Evolutionary conservation across 2,329 filamentous ascomycete genomes (phyloP).

Genomic region (Fusarium chaquense): DNA sequence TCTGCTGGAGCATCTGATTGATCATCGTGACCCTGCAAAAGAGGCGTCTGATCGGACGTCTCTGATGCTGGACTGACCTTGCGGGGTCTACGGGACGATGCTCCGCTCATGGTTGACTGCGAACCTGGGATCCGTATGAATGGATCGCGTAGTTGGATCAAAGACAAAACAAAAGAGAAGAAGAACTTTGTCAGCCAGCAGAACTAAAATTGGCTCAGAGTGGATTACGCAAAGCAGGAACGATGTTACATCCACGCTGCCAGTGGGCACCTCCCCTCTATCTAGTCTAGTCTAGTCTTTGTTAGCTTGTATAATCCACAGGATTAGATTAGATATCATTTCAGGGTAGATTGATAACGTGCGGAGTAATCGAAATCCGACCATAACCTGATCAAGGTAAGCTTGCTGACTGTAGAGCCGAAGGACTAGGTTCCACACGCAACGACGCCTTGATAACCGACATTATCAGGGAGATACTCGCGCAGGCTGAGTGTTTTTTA

Average conservation of each 20-base stretch:
- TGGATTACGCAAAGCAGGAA: not conserved
- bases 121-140: not conserved
- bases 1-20: not conserved
- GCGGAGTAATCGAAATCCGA: too few relatives aligned
- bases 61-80: not conserved
- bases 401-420: too few relatives aligned
- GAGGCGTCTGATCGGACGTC: not conserved
- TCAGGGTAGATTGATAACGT: not conserved
- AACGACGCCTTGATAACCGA: too few relatives aligned
- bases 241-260: not conserved
- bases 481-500: too few relatives aligned
- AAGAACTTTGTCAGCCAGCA: not conserved
- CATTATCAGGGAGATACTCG: too few relatives aligned
- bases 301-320: not conserved
- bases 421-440: too few relatives aligned
- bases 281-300: not conserved
- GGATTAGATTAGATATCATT: not conserved
- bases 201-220: not conserved
- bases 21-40: not conserved
- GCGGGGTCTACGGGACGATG: not conserved
- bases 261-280: too few relatives aligned
- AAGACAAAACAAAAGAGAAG: not conserved
- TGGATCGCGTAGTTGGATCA: too few relatives aligned
- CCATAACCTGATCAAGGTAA: too few relatives aligned
- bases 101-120: not conserved